These are phyloP conservation scores for Camelina laxa DNA, from an alignment of 345 rosid species.

Conservation along the genomic window DNA sequence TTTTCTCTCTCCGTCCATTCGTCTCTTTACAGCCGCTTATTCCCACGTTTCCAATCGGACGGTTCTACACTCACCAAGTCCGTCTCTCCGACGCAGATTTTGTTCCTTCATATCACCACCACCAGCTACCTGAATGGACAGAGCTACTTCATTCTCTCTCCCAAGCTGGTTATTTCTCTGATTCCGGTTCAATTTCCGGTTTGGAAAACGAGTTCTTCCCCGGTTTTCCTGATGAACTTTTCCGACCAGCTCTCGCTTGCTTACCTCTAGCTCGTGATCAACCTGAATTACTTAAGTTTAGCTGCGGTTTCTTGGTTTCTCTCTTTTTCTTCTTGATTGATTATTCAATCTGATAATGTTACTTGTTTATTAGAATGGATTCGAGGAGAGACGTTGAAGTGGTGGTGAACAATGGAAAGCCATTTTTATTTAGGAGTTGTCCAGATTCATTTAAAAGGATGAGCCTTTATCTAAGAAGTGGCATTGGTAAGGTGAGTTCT, in stretches of 20 bases:
- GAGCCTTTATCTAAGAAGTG: conserved; percentile 53
- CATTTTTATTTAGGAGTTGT: conserved; percentile 64
- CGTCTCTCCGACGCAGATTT: conserved; percentile 33
- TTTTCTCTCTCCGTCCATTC: conserved; percentile 8
- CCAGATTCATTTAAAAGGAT: conserved; percentile 66
- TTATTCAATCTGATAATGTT: neutral
- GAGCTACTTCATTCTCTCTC: conserved; percentile 49
- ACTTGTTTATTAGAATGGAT: conserved; percentile 55
- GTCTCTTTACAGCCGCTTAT: conserved; percentile 25
- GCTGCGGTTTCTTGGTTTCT: neutral
- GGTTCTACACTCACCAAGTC: conserved; percentile 34
- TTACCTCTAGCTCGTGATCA: conserved; percentile 65
- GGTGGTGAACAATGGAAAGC: conserved; percentile 62
- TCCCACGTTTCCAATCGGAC: conserved; percentile 36
- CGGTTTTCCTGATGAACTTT: conserved; percentile 57
- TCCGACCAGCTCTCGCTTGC: conserved; percentile 62
- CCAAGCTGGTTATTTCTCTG: conserved; percentile 49
- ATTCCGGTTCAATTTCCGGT: conserved; percentile 17
- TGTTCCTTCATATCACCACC: conserved; percentile 36
- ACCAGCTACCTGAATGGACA: conserved; percentile 55
- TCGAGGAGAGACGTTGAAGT: conserved; percentile 70
- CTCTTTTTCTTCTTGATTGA: neutral
- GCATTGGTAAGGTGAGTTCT: conserved; percentile 29
- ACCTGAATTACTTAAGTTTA: conserved; percentile 50
- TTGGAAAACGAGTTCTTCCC: conserved; percentile 42